Percentiles rank a stretch among this genome's conserved stretches.
Evolutionary conservation across 1,284 basidiomycete genomes (phyloP).

Genomic region (Trametes hirsuta): DNA sequence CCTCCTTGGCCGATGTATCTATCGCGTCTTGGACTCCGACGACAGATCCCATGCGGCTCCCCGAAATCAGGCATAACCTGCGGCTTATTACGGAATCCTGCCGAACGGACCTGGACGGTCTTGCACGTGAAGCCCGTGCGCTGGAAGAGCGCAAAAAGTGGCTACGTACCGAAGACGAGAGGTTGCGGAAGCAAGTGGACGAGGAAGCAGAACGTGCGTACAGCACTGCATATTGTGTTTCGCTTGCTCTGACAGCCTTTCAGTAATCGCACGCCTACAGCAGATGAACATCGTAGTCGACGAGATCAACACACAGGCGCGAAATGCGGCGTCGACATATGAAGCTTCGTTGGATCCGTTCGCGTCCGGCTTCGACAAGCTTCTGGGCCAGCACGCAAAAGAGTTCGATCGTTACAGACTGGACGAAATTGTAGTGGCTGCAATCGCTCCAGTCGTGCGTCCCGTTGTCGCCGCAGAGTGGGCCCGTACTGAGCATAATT

Average conservation of each 20-base stretch:
- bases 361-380: conserved; percentile 68
- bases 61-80: conserved; percentile 95
- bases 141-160: conserved; percentile 81
- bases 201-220: conserved; percentile 76
- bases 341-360: conserved; percentile 76
- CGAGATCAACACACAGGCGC: conserved; percentile 67
- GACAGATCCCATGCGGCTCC: conserved; percentile 83
- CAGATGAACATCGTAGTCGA: conserved; percentile 74
- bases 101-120: conserved; percentile 81
- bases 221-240: not conserved
- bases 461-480: not conserved
- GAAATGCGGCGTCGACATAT: conserved; percentile 62
- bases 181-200: conserved; percentile 67
- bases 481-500: conserved; percentile 1
- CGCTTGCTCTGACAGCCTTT: not conserved
- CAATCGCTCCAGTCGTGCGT: conserved; percentile 78
- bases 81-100: conserved; percentile 84
- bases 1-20: conserved; percentile 80
- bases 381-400: conserved; percentile 70
- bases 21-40: conserved; percentile 84
- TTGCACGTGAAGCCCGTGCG: conserved; percentile 87
- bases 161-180: conserved; percentile 70
- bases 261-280: conserved; percentile 79
- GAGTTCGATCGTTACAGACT: conserved; percentile 84
- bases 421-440: conserved; percentile 92